Percentiles rank a stretch among this genome's conserved stretches.
Conservation (phyloP, 2,329 filamentous ascomycete species). For the Botrytis fabae region DNA sequence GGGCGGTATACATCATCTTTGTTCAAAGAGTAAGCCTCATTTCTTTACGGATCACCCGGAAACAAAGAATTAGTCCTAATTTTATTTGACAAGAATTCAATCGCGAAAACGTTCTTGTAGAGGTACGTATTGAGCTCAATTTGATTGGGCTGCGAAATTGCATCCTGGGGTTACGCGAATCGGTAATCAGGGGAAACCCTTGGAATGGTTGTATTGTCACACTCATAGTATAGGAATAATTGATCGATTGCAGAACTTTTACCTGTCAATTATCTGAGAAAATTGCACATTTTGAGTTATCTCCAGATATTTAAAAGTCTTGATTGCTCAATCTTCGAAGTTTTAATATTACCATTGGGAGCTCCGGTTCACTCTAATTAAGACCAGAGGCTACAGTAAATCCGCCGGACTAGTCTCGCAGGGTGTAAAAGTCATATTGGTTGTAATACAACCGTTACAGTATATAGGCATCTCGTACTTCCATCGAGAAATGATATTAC, state of each 20-base stretch:
- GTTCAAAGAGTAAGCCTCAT: neutral
- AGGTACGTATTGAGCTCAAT: no score
- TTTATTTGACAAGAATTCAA: neutral
- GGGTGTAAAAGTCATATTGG: rapidly evolving
- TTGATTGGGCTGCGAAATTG: neutral
- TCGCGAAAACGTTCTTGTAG: neutral
- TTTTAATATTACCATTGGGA: neutral
- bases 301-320: neutral
- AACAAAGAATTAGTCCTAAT: neutral
- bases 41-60: neutral
- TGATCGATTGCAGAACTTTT: neutral
- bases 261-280: neutral
- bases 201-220: neutral
- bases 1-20: neutral
- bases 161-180: neutral
- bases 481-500: neutral
- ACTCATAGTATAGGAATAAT: neutral
- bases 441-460: neutral
- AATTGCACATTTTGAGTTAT: neutral
- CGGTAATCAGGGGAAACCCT: neutral
- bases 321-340: neutral
- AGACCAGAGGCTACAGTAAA: no score
- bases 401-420: no score
- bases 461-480: neutral
- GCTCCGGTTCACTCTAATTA: neutral